Evolutionary conservation across 2,329 filamentous ascomycete species (phyloP).

Genomic region (Hypocrella siamensis): DNA sequence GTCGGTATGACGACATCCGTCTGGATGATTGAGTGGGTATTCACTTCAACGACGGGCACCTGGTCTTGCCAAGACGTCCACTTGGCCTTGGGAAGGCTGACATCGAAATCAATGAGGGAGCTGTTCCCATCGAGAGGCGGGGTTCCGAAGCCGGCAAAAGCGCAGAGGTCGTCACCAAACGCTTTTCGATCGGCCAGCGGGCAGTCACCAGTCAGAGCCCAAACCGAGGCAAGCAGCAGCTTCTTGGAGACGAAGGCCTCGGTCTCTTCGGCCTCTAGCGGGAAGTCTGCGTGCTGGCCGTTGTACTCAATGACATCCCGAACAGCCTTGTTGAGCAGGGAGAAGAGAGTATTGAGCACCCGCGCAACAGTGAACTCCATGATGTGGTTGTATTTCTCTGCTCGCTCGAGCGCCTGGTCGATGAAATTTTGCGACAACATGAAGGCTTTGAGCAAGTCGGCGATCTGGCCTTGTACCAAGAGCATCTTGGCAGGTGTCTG

Average conservation of each 20-base stretch:
- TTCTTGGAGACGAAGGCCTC: constrained; percentile 89
- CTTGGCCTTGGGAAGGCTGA: constrained; percentile 69
- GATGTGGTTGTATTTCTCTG: constrained; percentile 76
- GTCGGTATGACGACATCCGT: constrained; percentile 98
- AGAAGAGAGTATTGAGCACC: constrained; percentile 85
- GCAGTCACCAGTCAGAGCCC: constrained; percentile 93
- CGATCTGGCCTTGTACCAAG: constrained; percentile 62
- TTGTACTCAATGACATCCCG: constrained; percentile 94
- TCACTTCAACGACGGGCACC: constrained; percentile 88
- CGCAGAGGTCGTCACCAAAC: constrained; percentile 74
- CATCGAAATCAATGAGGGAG: constrained; percentile 92
- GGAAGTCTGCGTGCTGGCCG: constrained; percentile 83
- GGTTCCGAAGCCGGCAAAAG: constrained; percentile 71
- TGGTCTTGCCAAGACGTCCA: constrained; percentile 93
- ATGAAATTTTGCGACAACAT: constrained; percentile 72
- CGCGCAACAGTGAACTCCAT: constrained; percentile 95
- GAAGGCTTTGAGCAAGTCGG: constrained; percentile 61
- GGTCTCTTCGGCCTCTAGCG: constrained; percentile 76
- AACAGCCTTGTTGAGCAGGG: constrained; percentile 84
- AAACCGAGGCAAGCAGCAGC: constrained; percentile 78
- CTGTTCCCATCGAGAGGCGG: constrained; percentile 63
- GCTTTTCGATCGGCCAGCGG: constrained; percentile 72
- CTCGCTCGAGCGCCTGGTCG: constrained; percentile 57
- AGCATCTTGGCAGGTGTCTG: constrained; percentile 66
- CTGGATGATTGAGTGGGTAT: constrained; percentile 94